Base-by-base conservation (phyloP, 306 rosid species). In the Astragalus membranaceus region DNA sequence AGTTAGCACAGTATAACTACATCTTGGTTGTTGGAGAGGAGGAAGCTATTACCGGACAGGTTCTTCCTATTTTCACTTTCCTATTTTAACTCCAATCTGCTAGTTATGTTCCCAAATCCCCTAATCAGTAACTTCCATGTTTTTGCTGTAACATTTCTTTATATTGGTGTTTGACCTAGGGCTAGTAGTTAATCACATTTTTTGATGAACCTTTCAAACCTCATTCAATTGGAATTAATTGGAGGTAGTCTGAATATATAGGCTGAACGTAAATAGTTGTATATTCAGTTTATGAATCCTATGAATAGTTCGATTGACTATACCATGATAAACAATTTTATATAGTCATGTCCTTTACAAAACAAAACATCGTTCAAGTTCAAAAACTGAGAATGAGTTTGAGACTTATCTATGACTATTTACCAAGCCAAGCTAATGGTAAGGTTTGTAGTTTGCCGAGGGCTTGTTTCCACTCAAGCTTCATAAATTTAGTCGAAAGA, bases 11-110 rank as follows among this genome's bases (percentile, higher is more conserved):
- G 53, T 90, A 85, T 81, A 93, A 93, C 83, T 93, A 72, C 69
- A 88, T 90, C 77, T 78, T 90, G 86, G 97, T 93, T 62, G 98
- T 93, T 44, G 98, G 98, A 14, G 98, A 93, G 82, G 85, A 93
- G 70, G 98, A 93, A 72, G 94, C 91, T 37, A 82, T 87, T 55
- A 78, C 89, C 2, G 97, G 96, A 84, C 94, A 93, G 98, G 98
- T 90, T 76, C 72, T 62, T 20, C 69, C 54, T 16, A 43, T 70
- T 51, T 26, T 41, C 52, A 6, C 30, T 39, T 51, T 60, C 47
- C 49, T 11, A 23, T 46, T 64, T 62, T 56, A 51, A 4, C 52
- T 42, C 10, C 10, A 54, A 41, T 69, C n/a, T 55, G 47, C 70
- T 43, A 35, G 46, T 42, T 53, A 35, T 53, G 56, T 47, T 69